Evolutionary conservation across 352 stramenopile species (phyloP), one percentile per base, ranked within the genome.

Genomic region (Phytopythium montanum): DNA sequence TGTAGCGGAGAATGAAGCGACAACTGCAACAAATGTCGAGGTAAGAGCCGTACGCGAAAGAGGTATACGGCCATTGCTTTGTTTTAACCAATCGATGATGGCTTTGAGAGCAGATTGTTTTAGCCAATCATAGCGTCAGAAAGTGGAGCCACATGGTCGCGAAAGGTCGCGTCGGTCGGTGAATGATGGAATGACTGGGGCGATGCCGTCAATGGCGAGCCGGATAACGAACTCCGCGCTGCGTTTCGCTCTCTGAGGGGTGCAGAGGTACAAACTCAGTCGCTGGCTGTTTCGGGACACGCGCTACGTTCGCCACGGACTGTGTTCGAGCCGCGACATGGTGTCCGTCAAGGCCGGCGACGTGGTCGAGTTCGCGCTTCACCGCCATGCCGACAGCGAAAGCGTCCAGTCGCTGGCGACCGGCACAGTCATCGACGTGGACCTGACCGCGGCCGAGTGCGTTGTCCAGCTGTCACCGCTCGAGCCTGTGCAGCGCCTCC

Each of bases 391-490:
- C 26, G 42, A 62, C 46, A 39, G 36, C 34, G 25, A 28, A 6
- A 31, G 39, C 61, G 5, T 14, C 5, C 25, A 45, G 10, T 13
- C 53, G 7, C 55, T 69, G 25, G 68, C 48, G 7, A 51, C 61
- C 34, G 72, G 58, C 3, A 66, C 64, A 2, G 70, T 87, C 18
- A 62, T 85, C 52, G 66, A 81, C 29, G 59, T 81, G 29, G 46
- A 60, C 1, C 23, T 25, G 21, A 19, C 44, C 28, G 36, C 38
- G 9, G 45, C 62, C 3, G 46, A 65, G 19, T 86, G 73, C 52
- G 58, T 63, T 0, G 56, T 88, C 31, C 78, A 85, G 39, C 34
- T 76, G 2, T 83, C 75, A 10, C 65, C 69, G 6, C 73, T 72
- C 29, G 78, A 85, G 26, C 62, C 73, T n/a, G 60, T 81, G 9